These are phyloP conservation scores for Achaetomiella virescens DNA, from an alignment of 495 filamentous ascomycete genomes.

Conservation along the genomic window DNA sequence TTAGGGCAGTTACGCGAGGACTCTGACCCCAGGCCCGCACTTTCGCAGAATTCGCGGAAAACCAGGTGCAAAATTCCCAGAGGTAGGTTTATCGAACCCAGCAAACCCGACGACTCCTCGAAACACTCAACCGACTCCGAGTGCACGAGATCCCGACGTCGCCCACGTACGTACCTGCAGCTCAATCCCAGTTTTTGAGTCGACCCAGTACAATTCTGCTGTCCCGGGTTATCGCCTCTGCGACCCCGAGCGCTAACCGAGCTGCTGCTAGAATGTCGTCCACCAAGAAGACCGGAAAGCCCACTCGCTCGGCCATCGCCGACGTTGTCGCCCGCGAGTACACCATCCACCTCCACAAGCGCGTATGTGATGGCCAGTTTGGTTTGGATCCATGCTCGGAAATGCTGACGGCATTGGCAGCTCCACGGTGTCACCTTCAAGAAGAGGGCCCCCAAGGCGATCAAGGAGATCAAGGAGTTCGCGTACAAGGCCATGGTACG, in stretches of 20 bases:
- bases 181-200: slow-evolving; percentile 3
- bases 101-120: slow-evolving; percentile 26
- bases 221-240: neutral
- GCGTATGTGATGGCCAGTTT: slow-evolving; percentile 59
- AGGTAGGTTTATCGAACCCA: slow-evolving; percentile 26
- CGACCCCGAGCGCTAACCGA: slow-evolving; percentile 12
- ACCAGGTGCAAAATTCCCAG: slow-evolving; percentile 29
- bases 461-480: slow-evolving; percentile 98
- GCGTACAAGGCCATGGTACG: slow-evolving; percentile 92
- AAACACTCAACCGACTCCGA: slow-evolving; percentile 27
- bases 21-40: slow-evolving; percentile 30
- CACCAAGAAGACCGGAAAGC: slow-evolving; percentile 63
- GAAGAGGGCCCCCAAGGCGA: slow-evolving; percentile 95
- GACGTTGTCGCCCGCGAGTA: slow-evolving; percentile 99
- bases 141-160: slow-evolving; percentile 28
- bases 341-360: slow-evolving; percentile 99
- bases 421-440: slow-evolving; percentile 97
- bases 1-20: slow-evolving; percentile 27
- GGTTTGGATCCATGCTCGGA: neutral
- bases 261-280: slow-evolving; percentile 58
- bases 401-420: slow-evolving; percentile 44
- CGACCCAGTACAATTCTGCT: neutral
- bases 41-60: slow-evolving; percentile 31
- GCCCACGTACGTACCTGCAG: slow-evolving; percentile 27
- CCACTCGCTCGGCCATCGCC: slow-evolving; percentile 82